Base-by-base conservation (phyloP, 2,329 filamentous ascomycete species). In the Fusarium sp. region DNA sequence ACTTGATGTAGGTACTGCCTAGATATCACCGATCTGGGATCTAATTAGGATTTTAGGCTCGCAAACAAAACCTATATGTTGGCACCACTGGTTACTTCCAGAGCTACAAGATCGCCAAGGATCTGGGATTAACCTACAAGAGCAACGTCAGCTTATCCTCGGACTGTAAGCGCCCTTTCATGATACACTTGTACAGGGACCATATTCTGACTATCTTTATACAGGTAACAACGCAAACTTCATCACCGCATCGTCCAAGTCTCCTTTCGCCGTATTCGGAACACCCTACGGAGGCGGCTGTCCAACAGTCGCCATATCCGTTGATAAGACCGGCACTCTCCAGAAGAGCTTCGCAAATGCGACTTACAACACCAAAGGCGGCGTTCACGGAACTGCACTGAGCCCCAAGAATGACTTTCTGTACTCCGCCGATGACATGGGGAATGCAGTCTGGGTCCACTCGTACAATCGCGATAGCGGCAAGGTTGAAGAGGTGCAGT, bases 91-190 rank as follows among this genome's bases (percentile, higher is more conserved):
- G 47, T 2, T 50, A 3, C 28, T 50, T 50, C 0, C 47, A 50
- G 9, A 50, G 47, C 14, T 32, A n/a, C 28, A 32, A 32, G 15
- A 3, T 50, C 2, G 7, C 11, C 11, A 50, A 50, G 11, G 28
- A 50, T 2, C 7, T n/a, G 0, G 47, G 8, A 0, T 18, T 50
- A 28, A 6, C 28, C 1, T 50, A 50, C 1, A 18, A 32, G 15
- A 32, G 11, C 28, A 50, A 50, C 10, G 15, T 32, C 22, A 50
- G 28, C 8, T 50, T 50, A 8, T 32, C 47, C 3, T 50, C 47
- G 3, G 47, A n/a, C 1, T 50, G 47, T 50, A 12, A n/a, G 47
- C 8, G 2, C 14, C 7, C 20, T 7, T 14, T 15, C 8, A 0
- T 6, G 42, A 44, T 18, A 32, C 13, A 32, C 12, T 32, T 32